Evolutionary conservation across 2,329 filamentous ascomycete genomes (phyloP), one percentile per base, ranked within the genome.

Genomic region (Cryphonectria japonica): DNA sequence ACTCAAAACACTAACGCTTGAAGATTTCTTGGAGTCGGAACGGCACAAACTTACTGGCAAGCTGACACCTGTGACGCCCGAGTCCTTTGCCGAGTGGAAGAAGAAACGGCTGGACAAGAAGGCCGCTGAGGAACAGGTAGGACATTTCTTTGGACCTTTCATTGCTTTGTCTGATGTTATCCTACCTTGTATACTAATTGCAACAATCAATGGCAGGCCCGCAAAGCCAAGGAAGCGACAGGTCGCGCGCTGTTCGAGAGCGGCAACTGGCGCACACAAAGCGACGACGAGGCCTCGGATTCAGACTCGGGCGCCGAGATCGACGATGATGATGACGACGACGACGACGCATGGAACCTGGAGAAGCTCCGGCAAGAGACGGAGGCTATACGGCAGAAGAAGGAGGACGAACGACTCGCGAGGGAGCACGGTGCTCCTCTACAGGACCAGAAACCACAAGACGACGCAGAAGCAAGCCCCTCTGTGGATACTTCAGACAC

Each of bases 31-130:
- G 69, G 96, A 99, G 82, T 95, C 93, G 0, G 95, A 99, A 84
- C 89, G 96, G 76, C 94, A 98, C 85, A 98, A 98, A 83, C 89
- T 99, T 67, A 95, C 92, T 0, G 96, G 95, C 69, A 94, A 87
- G 0, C 86, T 98, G 67, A 99, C 97, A 1, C 97, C 97, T 6
- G 97, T 99, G 73, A 99, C 93, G 0, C 92, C 91, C 2, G 96
- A 99, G 79, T 87, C 90, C 0, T 99, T 99, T 79, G 94, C 94
- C 73, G 96, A 96, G 79, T 99, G 96, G 96, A 99, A 99, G 87
- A 91, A 95, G 83, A 92, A 97, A 68, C 92, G 96, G 61, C 80
- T 98, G 76, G 90, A 94, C 82, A 99, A 99, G 91, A 98, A 97
- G 87, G 92, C 91, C 22, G 96, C 96, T 32, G 96, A 99, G 78